Evolutionary conservation across 139 green algal species (phyloP).

Genomic region (Chlamydomonas schloesseri): DNA sequence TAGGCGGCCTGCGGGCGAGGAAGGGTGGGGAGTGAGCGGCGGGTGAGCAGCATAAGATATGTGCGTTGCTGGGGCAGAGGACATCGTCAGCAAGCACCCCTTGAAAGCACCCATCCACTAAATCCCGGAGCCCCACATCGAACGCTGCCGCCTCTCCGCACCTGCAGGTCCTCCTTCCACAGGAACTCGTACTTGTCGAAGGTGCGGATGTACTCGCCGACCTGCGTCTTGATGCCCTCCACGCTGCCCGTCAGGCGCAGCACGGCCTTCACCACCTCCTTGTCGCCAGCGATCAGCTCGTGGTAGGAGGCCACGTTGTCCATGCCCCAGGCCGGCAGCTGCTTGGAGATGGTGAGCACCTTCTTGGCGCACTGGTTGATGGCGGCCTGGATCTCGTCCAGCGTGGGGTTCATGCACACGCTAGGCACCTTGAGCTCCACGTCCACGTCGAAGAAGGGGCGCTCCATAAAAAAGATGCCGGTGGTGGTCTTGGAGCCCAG

Average conservation of each 20-base stretch:
- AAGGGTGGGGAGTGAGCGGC: neutral
- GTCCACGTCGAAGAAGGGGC: conserved; percentile 91
- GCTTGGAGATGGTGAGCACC: conserved; percentile 62
- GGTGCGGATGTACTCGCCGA: conserved; percentile 81
- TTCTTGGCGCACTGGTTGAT: conserved; percentile 81
- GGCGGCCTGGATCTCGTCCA: conserved; percentile 90
- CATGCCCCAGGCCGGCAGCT: conserved; percentile 83
- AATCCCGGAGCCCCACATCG: too few species aligned
- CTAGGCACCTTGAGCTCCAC: conserved; percentile 91
- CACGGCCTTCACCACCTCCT: conserved; percentile 88
- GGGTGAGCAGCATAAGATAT: neutral
- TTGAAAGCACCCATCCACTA: too few species aligned
- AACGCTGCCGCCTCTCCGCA: conserved; percentile 43
- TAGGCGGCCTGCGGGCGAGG: conserved; percentile 52
- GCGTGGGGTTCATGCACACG: conserved; percentile 84
- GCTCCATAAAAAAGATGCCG: conserved; percentile 84
- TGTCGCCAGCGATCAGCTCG: conserved; percentile 85
- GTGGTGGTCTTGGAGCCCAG: conserved; percentile 70
- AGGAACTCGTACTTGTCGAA: conserved; percentile 91
- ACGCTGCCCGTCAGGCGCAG: conserved; percentile 81
- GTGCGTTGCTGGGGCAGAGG: neutral
- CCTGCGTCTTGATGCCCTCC: conserved; percentile 83
- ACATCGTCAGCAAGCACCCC: too few species aligned
- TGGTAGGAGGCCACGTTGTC: conserved; percentile 73
- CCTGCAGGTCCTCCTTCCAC: conserved; percentile 88